phyloP scores from a whole-genome alignment of 805 yeast species.

The Metschnikowia amazonensis region DNA sequence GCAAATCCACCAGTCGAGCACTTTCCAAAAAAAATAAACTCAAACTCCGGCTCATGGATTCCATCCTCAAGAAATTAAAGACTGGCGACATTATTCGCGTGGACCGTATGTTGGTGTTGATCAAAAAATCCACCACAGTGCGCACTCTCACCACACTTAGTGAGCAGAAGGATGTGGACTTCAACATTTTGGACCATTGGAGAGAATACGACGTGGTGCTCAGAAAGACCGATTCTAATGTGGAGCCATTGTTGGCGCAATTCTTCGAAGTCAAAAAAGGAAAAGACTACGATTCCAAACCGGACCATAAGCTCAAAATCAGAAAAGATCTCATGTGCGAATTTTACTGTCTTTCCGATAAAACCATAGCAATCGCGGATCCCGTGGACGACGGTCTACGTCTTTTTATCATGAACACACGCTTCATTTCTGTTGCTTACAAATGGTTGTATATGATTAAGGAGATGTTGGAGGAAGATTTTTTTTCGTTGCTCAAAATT shows the following conservation, averaged over 20 bases:
- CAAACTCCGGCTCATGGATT: conserved; percentile 18
- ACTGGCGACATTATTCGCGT: conserved; percentile 62
- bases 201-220: conserved; percentile 73
- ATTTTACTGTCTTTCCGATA: conserved; percentile 66
- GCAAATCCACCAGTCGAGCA: conserved; percentile 21
- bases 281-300: conserved; percentile 18
- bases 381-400: conserved; percentile 21
- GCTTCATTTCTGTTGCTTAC: conserved; percentile 50
- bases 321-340: conserved; percentile 30
- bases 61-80: conserved; percentile 18
- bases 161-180: conserved; percentile 49
- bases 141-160: conserved; percentile 25
- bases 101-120: conserved; percentile 67
- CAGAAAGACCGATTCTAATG: conserved; percentile 51
- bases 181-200: conserved; percentile 70
- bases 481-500: conserved; percentile 29
- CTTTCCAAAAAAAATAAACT: conserved; percentile 16
- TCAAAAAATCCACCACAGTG: conserved; percentile 38
- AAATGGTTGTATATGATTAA: conserved; percentile 62
- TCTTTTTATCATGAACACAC: conserved; percentile 55
- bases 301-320: conserved; percentile 22
- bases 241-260: conserved; percentile 57
- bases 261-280: conserved; percentile 50
- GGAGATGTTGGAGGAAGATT: conserved; percentile 39
- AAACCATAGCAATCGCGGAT: conserved; percentile 54